A percentile compares a stretch with the other conserved stretches of the same genome.
Evolutionary conservation across 2,329 filamentous ascomycete genomes (phyloP).

Genomic region (Cordyceps fumosorosea): DNA sequence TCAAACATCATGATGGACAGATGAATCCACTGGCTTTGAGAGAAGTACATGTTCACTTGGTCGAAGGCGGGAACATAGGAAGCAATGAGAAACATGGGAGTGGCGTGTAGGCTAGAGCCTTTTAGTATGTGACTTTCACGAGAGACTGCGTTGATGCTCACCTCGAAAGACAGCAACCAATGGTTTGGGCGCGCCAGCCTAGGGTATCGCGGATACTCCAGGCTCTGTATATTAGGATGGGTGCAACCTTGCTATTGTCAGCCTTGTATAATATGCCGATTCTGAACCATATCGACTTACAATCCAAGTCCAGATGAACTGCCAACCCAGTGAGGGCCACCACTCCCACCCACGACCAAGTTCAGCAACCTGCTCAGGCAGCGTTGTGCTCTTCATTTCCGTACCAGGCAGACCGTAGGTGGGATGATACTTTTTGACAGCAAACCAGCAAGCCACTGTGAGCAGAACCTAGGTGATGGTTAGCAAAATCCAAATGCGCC

Average conservation of each 20-base stretch:
- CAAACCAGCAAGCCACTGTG: slow-evolving; percentile 47
- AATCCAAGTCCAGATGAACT: slow-evolving; percentile 48
- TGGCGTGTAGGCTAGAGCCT: slow-evolving; percentile 40
- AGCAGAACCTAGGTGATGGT: slow-evolving; percentile 37
- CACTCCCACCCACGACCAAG: slow-evolving; percentile 51
- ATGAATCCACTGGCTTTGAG: slow-evolving; percentile 43
- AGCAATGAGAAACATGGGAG: slow-evolving; percentile 51
- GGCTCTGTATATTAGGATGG: slow-evolving; percentile 45
- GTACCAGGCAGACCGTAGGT: slow-evolving; percentile 40
- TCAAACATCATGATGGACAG: slow-evolving; percentile 49
- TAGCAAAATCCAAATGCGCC: background rate
- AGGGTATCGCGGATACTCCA: slow-evolving; percentile 49
- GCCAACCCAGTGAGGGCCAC: slow-evolving; percentile 51
- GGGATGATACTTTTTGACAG: slow-evolving; percentile 51
- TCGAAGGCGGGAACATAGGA: slow-evolving; percentile 33
- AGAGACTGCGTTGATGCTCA: slow-evolving; percentile 15
- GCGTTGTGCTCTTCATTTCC: slow-evolving; percentile 23
- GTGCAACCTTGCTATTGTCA: slow-evolving; percentile 32
- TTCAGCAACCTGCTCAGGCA: slow-evolving; percentile 35
- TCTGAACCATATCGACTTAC: slow-evolving; percentile 18
- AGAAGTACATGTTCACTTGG: slow-evolving; percentile 39
- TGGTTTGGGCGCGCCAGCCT: slow-evolving; percentile 51
- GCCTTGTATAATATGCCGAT: background rate
- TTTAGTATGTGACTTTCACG: background rate
- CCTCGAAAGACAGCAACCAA: slow-evolving; percentile 29